Conservation (phyloP, 2,329 filamentous ascomycete genomes). For the Metarhizium guizhouense region DNA sequence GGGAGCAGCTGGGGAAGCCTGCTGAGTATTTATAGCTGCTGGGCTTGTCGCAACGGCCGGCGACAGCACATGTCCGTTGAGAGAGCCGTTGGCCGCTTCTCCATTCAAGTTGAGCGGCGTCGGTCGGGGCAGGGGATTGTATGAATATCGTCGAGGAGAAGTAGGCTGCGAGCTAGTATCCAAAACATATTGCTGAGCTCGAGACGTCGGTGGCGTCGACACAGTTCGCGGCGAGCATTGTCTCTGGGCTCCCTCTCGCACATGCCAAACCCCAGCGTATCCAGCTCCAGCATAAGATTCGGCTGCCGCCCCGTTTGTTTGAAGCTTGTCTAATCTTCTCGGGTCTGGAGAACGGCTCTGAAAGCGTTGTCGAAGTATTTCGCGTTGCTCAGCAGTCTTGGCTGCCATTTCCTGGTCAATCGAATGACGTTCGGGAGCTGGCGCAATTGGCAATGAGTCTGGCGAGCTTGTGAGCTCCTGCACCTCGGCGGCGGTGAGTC, state of each 20-base stretch:
- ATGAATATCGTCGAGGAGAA: conserved; percentile 39
- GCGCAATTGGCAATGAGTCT: conserved; percentile 48
- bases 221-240: conserved; percentile 32
- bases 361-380: conserved; percentile 6
- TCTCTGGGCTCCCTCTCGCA: conserved; percentile 19
- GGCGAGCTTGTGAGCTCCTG: conserved; percentile 47
- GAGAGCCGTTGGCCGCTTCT: conserved; percentile 13
- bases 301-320: conserved; percentile 15
- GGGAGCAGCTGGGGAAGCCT: conserved; percentile 7
- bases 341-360: not conserved
- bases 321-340: conserved; percentile 5
- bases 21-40: conserved; percentile 13
- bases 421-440: conserved; percentile 24
- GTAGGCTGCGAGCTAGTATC: conserved; percentile 17
- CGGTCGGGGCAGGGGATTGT: conserved; percentile 34
- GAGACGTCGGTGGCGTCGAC: conserved; percentile 43
- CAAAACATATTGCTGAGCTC: conserved; percentile 20
- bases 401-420: conserved; percentile 21
- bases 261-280: not conserved
- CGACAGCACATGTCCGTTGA: conserved; percentile 9
- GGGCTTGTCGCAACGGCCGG: conserved; percentile 15
- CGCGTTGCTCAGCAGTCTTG: conserved; percentile 17
- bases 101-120: conserved; percentile 35
- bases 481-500: conserved; percentile 50
- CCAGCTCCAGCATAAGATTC: conserved; percentile 13